Evolutionary conservation across 1,284 basidiomycete species (phyloP).

Genomic region (Chondrostereum purpureum): DNA sequence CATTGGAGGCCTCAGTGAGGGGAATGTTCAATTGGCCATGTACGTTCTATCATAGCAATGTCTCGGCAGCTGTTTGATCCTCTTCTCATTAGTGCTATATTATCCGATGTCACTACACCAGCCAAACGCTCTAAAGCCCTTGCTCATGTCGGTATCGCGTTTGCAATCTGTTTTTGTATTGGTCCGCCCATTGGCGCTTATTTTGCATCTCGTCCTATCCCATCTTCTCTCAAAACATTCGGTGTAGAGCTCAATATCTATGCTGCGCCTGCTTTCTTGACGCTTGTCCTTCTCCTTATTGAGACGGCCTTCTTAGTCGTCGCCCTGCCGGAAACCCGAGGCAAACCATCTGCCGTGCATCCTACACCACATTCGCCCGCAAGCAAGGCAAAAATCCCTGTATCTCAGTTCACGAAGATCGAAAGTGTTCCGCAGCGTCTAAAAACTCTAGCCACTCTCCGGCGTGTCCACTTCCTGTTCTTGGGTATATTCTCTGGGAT

Average conservation of each 20-base stretch:
- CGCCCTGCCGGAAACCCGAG: conserved; percentile 76
- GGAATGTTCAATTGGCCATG: conserved; percentile 80
- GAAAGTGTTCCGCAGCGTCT: conserved; percentile 26
- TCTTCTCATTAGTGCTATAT: conserved; percentile 58
- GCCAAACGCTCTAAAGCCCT: conserved; percentile 75
- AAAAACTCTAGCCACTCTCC: conserved; percentile 51
- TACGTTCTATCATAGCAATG: conserved; percentile 26
- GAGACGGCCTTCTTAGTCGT: conserved; percentile 70
- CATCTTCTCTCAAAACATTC: conserved; percentile 46
- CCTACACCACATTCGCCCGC: no score
- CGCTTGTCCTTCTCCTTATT: conserved; percentile 59
- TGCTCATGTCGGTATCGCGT: conserved; percentile 90
- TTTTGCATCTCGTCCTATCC: conserved; percentile 67
- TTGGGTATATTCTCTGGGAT: conserved; percentile 85
- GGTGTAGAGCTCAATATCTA: conserved; percentile 78
- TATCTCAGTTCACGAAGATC: conserved; percentile 14
- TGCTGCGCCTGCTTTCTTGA: conserved; percentile 75
- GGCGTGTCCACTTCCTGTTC: conserved; percentile 74
- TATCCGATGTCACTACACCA: conserved; percentile 80
- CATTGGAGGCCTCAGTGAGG: conserved; percentile 86
- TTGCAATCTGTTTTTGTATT: conserved; percentile 86
- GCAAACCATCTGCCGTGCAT: conserved; percentile 24
- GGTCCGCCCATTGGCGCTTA: conserved; percentile 81
- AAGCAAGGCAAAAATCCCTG: no score
- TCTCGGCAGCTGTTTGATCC: conserved; percentile 1